Percentiles rank a stretch among this genome's conserved stretches.
Evolutionary conservation across 2,329 filamentous ascomycete genomes (phyloP).

Genomic region (Calonectria pteridis): DNA sequence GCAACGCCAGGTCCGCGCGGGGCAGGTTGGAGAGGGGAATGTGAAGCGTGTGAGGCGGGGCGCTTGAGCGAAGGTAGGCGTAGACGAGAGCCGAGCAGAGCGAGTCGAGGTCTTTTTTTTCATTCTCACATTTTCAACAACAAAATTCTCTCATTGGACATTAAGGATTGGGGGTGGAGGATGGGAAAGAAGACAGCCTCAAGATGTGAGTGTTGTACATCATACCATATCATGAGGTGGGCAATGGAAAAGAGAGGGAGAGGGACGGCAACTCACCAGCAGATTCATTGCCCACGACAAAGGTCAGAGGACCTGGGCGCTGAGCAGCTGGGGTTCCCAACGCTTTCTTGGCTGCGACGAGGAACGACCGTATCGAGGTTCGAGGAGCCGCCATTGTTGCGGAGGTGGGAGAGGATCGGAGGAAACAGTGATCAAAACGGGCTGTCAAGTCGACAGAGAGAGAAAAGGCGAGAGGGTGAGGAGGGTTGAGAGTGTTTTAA

Average conservation of each 20-base stretch:
- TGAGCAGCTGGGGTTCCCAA: slow-evolving; percentile 59
- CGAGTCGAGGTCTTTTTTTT: slow-evolving; percentile 78
- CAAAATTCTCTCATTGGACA: background rate
- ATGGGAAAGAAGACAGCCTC: background rate
- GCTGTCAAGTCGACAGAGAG: background rate
- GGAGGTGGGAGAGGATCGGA: background rate
- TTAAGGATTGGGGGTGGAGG: background rate
- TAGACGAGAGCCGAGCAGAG: slow-evolving; percentile 80
- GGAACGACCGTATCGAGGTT: slow-evolving; percentile 53
- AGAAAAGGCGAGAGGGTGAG: no score
- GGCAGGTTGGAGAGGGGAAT: slow-evolving; percentile 81
- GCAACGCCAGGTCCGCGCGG: slow-evolving; percentile 75
- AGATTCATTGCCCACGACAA: slow-evolving; percentile 77
- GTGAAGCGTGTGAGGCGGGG: slow-evolving; percentile 67
- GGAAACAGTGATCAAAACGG: background rate
- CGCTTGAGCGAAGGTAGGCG: slow-evolving; percentile 78
- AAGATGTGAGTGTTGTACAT: background rate
- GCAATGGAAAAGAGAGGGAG: no score
- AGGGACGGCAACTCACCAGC: slow-evolving; percentile 60
- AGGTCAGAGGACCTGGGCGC: slow-evolving; percentile 63
- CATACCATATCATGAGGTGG: background rate
- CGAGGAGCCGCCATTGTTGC: slow-evolving; percentile 46
- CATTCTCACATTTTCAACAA: background rate
- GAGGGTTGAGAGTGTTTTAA: background rate
- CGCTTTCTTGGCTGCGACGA: slow-evolving; percentile 62